Conservation (phyloP, 208 protist genomes). For the Phytomonas francai region DNA sequence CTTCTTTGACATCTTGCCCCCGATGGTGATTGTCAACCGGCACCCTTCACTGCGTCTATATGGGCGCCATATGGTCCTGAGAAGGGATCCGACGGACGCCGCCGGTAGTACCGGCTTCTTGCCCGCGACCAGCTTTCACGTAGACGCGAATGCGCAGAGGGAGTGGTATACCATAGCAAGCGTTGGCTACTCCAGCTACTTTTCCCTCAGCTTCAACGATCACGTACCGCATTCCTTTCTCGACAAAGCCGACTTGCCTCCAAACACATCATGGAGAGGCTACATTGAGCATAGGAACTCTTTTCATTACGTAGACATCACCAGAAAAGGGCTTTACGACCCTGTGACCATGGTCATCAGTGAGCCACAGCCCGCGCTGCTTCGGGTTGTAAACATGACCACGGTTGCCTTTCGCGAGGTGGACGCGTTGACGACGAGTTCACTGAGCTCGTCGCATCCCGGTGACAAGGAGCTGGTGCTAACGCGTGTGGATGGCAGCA, state of each 20-base stretch:
- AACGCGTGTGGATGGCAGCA: slow-evolving; percentile 11
- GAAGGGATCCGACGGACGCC: neutral
- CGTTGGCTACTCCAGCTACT: neutral
- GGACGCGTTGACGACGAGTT: neutral
- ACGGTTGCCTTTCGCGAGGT: slow-evolving; percentile 23
- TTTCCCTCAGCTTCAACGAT: neutral
- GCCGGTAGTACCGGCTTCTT: neutral
- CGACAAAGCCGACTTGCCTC: neutral
- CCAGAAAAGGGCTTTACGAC: slow-evolving; percentile 33
- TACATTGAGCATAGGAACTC: neutral
- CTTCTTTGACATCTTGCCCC: slow-evolving; percentile 18
- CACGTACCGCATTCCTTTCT: neutral
- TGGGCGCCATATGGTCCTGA: slow-evolving; percentile 7
- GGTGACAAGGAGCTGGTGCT: slow-evolving; percentile 25
- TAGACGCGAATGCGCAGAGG: neutral
- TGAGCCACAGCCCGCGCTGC: slow-evolving; percentile 19
- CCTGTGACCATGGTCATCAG: slow-evolving; percentile 39
- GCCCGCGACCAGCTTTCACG: neutral
- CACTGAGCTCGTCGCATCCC: neutral
- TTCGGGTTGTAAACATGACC: slow-evolving; percentile 49
- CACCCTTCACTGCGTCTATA: slow-evolving; percentile 15
- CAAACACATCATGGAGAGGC: neutral
- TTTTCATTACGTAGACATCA: slow-evolving; percentile 16
- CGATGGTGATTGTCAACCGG: slow-evolving; percentile 20
- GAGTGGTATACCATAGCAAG: neutral